A percentile compares a stretch with the other conserved stretches of the same genome.
Evolutionary conservation across 805 yeast species (phyloP).

Genomic region (Candida takata): DNA sequence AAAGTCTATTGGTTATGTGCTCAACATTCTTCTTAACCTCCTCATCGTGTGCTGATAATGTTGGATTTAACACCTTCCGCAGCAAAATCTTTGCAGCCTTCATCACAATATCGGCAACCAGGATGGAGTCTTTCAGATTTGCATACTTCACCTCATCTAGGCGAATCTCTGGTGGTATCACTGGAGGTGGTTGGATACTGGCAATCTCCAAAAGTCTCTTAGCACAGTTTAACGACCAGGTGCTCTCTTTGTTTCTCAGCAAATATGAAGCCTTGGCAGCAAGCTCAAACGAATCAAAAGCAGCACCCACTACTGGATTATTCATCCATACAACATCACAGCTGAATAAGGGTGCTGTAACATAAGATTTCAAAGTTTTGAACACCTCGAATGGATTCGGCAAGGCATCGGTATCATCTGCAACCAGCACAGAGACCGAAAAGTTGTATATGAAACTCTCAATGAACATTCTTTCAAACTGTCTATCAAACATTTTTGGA

Average conservation of each 20-base stretch:
- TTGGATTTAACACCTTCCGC: conserved; percentile 10
- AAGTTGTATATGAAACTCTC: conserved; percentile 41
- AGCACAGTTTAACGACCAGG: conserved; percentile 7
- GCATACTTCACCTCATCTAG: conserved; percentile 7
- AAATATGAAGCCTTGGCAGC: conserved; percentile 31
- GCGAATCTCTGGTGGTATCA: conserved; percentile 15
- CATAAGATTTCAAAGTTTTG: conserved; percentile 25
- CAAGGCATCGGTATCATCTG: conserved; percentile 26
- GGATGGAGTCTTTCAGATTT: conserved; percentile 13
- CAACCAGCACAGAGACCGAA: conserved; percentile 31
- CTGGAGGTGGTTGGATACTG: conserved; percentile 12
- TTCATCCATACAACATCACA: conserved; percentile 37
- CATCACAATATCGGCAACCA: conserved; percentile 16
- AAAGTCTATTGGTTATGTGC: conserved; percentile 3
- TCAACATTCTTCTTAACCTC: conserved; percentile 11
- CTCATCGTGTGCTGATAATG: conserved; percentile 3
- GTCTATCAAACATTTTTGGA: conserved; percentile 6
- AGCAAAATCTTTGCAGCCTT: conserved; percentile 15
- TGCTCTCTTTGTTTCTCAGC: conserved; percentile 8
- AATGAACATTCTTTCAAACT: conserved; percentile 29
- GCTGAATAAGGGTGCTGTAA: conserved; percentile 30
- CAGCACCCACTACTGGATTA: conserved; percentile 35
- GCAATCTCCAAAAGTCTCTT: conserved; percentile 14
- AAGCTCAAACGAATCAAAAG: conserved; percentile 29
- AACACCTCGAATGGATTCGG: conserved; percentile 39